Evolutionary conservation across 805 yeast genomes (phyloP).

Genomic region (Starmerella geochares): DNA sequence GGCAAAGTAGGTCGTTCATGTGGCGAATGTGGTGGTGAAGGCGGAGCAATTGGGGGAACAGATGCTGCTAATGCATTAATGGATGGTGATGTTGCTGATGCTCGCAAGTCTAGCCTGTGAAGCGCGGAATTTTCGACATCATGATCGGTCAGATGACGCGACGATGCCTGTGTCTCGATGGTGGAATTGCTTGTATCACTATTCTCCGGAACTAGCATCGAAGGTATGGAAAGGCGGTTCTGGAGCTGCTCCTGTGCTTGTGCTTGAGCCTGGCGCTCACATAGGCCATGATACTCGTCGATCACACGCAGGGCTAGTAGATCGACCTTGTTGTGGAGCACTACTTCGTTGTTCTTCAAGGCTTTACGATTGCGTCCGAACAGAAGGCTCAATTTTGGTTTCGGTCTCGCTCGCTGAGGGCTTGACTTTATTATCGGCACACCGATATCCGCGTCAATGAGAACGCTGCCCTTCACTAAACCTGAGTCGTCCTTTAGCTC

Average conservation of each 20-base stretch:
- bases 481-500: background rate
- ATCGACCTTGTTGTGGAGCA: slow-evolving; percentile 27
- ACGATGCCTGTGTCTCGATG: background rate
- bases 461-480: slow-evolving; percentile 28
- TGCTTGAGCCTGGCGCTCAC: background rate
- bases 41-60: background rate
- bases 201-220: background rate
- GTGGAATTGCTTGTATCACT: background rate
- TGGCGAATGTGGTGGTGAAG: background rate
- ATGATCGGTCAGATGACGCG: background rate
- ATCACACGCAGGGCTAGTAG: slow-evolving; percentile 29
- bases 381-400: slow-evolving; percentile 12
- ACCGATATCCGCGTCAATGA: slow-evolving; percentile 22
- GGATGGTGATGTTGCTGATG: background rate
- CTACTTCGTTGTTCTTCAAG: slow-evolving; percentile 11
- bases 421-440: slow-evolving; percentile 22
- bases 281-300: slow-evolving; percentile 24
- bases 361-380: slow-evolving; percentile 4
- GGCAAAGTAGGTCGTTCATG: background rate
- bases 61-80: background rate
- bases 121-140: background rate
- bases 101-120: background rate
- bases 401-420: slow-evolving; percentile 16
- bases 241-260: background rate
- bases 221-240: background rate